phyloP scores from a whole-genome alignment of 208 protist genomes.

The Strigomonas culicis region DNA sequence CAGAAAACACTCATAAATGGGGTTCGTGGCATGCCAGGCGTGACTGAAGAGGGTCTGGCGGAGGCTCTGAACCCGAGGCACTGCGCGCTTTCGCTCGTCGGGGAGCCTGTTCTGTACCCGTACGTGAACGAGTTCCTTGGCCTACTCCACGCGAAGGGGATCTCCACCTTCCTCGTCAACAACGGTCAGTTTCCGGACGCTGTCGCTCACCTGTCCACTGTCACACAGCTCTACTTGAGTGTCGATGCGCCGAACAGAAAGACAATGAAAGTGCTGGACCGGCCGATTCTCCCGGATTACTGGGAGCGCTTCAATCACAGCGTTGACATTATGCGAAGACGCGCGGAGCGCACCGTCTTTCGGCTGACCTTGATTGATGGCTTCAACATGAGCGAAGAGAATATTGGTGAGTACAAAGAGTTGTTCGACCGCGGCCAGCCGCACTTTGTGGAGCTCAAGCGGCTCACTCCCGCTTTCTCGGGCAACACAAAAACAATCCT shows the following conservation, averaged over 20 bases:
- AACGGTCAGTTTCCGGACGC: conserved; percentile 92
- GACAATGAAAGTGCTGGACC: conserved; percentile 88
- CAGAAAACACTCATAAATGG: conserved; percentile 88
- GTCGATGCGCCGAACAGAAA: conserved; percentile 92
- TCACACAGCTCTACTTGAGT: conserved; percentile 94
- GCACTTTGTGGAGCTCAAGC: conserved; percentile 96
- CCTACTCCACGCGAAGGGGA: conserved; percentile 76
- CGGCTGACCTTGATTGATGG: conserved; percentile 95
- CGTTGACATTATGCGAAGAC: conserved; percentile 49
- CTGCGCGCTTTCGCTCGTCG: conserved; percentile 95
- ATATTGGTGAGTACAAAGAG: conserved; percentile 57
- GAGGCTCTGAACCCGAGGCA: conserved; percentile 83
- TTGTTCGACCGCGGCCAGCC: conserved; percentile 90
- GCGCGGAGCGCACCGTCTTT: conserved; percentile 95
- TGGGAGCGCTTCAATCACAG: conserved; percentile 93
- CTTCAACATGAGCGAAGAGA: conserved; percentile 85
- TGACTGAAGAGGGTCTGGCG: conserved; percentile 81
- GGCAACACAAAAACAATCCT: conserved; percentile 76
- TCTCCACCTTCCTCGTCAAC: conserved; percentile 95
- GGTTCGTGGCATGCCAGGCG: conserved; percentile 90
- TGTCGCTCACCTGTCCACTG: conserved; percentile 69
- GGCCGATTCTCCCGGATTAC: conserved; percentile 94
- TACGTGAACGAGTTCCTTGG: conserved; percentile 91
- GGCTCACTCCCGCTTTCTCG: conserved; percentile 93
- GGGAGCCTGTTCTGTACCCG: conserved; percentile 96